Evolutionary conservation across 2,329 filamentous ascomycete species (phyloP).

Genomic region (Curvularia sp.): DNA sequence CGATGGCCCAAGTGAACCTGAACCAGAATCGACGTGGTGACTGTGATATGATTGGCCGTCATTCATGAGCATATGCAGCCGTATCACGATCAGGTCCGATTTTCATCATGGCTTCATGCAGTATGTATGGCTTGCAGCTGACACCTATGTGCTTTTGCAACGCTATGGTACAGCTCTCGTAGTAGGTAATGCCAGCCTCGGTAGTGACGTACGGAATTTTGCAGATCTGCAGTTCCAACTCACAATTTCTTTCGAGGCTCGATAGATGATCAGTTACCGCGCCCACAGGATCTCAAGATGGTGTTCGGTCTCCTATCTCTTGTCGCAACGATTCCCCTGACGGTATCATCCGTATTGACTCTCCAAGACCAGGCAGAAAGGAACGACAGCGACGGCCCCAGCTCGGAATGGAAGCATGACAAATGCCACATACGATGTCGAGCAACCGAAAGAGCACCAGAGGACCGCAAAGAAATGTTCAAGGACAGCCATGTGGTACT

Average conservation of each 20-base stretch:
- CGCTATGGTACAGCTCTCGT: background rate
- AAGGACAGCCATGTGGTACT: constrained; percentile 25
- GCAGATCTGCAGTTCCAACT: background rate
- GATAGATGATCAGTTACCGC: background rate
- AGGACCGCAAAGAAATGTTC: constrained; percentile 30
- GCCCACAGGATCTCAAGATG: constrained; percentile 8
- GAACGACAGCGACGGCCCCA: constrained; percentile 21
- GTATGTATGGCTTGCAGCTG: background rate
- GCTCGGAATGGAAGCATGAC: constrained; percentile 31
- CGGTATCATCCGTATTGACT: constrained; percentile 27
- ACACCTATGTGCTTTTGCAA: background rate
- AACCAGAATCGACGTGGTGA: constrained; percentile 4
- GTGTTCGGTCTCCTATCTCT: constrained; percentile 26
- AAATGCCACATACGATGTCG: constrained; percentile 32
- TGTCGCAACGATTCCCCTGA: constrained; percentile 30
- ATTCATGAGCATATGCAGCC: constrained; percentile 12
- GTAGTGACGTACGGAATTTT: background rate
- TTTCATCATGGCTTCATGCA: constrained; percentile 14
- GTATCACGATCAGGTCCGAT: constrained; percentile 14
- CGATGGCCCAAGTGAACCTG: constrained; percentile 14
- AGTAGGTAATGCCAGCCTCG: background rate
- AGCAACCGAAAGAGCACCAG: constrained; percentile 25
- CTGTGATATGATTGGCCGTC: constrained; percentile 6
- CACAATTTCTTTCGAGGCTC: background rate
- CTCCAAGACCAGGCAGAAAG: constrained; percentile 33